These are phyloP conservation scores for Periconia digitata DNA, from an alignment of 2,329 filamentous ascomycete genomes.

Conservation along the genomic window DNA sequence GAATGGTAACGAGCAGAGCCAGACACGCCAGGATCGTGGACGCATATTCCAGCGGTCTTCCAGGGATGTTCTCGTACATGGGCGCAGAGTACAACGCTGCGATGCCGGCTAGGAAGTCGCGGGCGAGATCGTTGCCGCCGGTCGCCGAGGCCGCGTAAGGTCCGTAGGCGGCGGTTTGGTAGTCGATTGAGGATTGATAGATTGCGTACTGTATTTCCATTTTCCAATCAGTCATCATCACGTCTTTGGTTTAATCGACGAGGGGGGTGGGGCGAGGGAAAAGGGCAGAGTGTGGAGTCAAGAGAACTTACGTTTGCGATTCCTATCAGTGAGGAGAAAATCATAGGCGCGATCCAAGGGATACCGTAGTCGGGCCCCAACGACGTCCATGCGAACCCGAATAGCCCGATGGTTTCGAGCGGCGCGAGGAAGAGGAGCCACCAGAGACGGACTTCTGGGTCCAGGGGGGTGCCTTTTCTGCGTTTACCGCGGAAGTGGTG, in stretches of 20 bases:
- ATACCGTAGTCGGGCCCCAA: constrained; percentile 57
- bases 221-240: no score
- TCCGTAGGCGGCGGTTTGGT: constrained; percentile 74
- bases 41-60: constrained; percentile 54
- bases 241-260: constrained; percentile 6
- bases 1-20: constrained; percentile 52
- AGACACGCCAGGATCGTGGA: constrained; percentile 57
- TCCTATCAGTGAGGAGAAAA: constrained; percentile 67
- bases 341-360: constrained; percentile 69
- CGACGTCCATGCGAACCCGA: constrained; percentile 70
- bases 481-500: constrained; percentile 50
- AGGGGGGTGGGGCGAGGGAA: neutral
- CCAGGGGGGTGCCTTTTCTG: constrained; percentile 43
- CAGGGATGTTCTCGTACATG: constrained; percentile 33
- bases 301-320: constrained; percentile 65
- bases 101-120: constrained; percentile 73
- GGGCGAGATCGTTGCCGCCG: constrained; percentile 72
- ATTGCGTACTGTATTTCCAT: constrained; percentile 57
- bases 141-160: constrained; percentile 74
- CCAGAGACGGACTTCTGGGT: constrained; percentile 63
- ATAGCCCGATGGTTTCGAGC: constrained; percentile 65
- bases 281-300: neutral
- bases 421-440: constrained; percentile 66
- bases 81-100: constrained; percentile 69
- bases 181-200: constrained; percentile 77